Conservation (phyloP, 345 rosid genomes). For the Stellera chamaejasme region DNA sequence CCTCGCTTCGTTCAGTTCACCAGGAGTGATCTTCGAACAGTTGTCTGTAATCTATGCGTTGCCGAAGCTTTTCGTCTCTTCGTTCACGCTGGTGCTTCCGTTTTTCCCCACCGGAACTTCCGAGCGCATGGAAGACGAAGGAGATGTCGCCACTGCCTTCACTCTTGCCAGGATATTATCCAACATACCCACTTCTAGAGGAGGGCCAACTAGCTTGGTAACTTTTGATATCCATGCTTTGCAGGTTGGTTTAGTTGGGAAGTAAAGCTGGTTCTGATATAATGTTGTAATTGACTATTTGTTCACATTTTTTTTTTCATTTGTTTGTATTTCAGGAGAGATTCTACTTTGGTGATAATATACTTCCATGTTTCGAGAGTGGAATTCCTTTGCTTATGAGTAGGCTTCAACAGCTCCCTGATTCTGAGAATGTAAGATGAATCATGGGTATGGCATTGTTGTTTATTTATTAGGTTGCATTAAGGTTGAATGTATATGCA, state of each 20-base stretch:
- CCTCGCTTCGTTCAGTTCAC: slow-evolving; percentile 91
- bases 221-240: slow-evolving; percentile 95
- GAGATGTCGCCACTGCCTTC: slow-evolving; percentile 93
- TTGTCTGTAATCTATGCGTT: slow-evolving; percentile 83
- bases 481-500: no score
- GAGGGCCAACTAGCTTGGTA: slow-evolving; percentile 96
- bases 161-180: slow-evolving; percentile 96
- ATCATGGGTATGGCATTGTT: background rate
- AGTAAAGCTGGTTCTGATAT: background rate
- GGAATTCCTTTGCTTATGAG: slow-evolving; percentile 90
- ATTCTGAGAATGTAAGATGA: slow-evolving; percentile 76
- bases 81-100: slow-evolving; percentile 89
- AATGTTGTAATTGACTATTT: background rate
- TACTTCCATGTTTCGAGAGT: slow-evolving; percentile 90
- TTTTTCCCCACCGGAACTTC: slow-evolving; percentile 98
- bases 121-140: slow-evolving; percentile 99
- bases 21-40: slow-evolving; percentile 86
- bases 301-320: background rate
- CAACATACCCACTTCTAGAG: slow-evolving; percentile 73
- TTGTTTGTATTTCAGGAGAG: slow-evolving; percentile 54
- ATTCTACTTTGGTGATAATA: slow-evolving; percentile 90
- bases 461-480: background rate
- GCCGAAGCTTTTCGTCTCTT: slow-evolving; percentile 85
- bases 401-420: slow-evolving; percentile 78
- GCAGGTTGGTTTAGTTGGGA: slow-evolving; percentile 43